Evolutionary conservation across 805 yeast genomes (phyloP), one percentile per base, ranked within the genome.

Genomic region (Starmera amethionina): DNA sequence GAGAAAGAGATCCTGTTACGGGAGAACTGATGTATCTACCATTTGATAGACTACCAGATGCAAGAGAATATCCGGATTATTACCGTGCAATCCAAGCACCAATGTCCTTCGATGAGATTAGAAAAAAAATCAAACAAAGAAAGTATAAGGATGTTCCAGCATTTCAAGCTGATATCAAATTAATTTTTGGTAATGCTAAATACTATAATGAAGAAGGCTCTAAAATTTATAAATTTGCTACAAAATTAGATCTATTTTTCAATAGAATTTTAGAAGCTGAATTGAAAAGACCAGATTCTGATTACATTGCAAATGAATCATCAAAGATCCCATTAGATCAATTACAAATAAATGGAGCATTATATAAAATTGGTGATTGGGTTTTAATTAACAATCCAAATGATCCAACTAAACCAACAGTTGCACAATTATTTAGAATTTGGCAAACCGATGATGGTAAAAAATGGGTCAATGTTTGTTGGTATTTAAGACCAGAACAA

Each of bases 401-500:
- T 59, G 97, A 90, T 61, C 78, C 82, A 3, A 72, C 79, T 27
- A 84, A 85, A 58, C 97, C 98, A 13, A 89, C 89, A 16, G 85
- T 88, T 30, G 96, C 94, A 13, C 98, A 93, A 62, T 75, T 93
- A 27, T 93, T 90, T 65, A 74, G 96, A 53, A 74, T 93, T 45
- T 93, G 98, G 98, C 77, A 80, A 44, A 71, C 77, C n/a, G 66
- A 70, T 15, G 94, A 88, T 47, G 94, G 89, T 41, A 79, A 80
- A 52, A 75, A 81, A 45, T 89, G 89, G 78, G 74, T 89, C 55
- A 90, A 93, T 58, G 95, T 86, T 32, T 93, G 97, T 67, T 93
- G 97, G 98, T 93, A 90, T 62, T 82, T 86, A 55, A 77, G 97
- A 50, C 96, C 98, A 1, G 97, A 93, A 59, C 97, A 94, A 70